Evolutionary conservation across 768 basidiomycete species (phyloP).

Genomic region (Lanmaoa rubissima): DNA sequence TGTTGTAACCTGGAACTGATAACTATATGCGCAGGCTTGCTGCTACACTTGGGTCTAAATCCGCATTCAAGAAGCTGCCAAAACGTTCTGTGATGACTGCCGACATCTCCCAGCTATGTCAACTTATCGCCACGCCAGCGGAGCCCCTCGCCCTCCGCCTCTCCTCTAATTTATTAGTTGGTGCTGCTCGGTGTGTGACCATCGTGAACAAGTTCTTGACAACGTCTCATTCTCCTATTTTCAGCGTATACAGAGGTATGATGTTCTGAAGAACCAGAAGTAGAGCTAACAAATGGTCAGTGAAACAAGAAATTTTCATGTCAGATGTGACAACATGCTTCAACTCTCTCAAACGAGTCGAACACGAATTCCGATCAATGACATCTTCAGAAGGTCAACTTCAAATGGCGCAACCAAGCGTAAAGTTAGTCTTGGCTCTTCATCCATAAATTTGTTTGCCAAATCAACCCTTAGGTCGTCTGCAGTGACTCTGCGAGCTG

Average conservation of each 20-base stretch:
- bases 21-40: conserved; percentile 62
- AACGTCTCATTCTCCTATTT: conserved; percentile 1
- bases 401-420: conserved; percentile 68
- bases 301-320: conserved; percentile 82
- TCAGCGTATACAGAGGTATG: conserved; percentile 50
- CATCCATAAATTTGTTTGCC: not conserved
- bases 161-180: conserved; percentile 87
- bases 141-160: conserved; percentile 86
- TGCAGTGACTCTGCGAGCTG: conserved; percentile 50
- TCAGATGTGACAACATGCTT: conserved; percentile 80
- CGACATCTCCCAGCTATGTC: conserved; percentile 79
- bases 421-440: conserved; percentile 46
- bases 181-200: conserved; percentile 71
- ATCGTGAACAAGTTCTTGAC: not conserved
- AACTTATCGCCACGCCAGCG: conserved; percentile 73
- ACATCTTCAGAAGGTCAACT: conserved; percentile 49
- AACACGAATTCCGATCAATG: conserved; percentile 58
- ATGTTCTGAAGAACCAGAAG: not conserved
- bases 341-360: conserved; percentile 72
- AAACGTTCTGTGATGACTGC: conserved; percentile 82
- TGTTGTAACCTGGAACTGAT: conserved; percentile 7
- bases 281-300: conserved; percentile 36
- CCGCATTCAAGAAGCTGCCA: conserved; percentile 81
- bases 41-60: conserved; percentile 85
- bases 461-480: conserved; percentile 40